phyloP scores from a whole-genome alignment of 768 basidiomycete genomes.

The Russula sp. region DNA sequence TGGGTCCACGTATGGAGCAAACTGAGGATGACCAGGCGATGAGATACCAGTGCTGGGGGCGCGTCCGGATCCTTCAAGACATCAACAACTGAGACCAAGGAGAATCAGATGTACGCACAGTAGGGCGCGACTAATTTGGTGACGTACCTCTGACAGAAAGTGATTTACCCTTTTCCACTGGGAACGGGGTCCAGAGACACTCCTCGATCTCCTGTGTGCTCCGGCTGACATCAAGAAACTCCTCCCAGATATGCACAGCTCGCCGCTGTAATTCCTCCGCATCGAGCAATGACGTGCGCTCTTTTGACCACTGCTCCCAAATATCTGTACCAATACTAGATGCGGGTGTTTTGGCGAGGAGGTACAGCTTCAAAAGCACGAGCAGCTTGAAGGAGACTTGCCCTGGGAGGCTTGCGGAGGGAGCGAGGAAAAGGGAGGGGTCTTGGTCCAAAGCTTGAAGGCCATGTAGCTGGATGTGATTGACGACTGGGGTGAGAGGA shows the following conservation, averaged over 20 bases:
- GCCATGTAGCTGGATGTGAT: slow-evolving; percentile 26
- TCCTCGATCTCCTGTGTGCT: slow-evolving; percentile 40
- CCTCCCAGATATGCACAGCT: slow-evolving; percentile 35
- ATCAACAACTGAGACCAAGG: slow-evolving; percentile 14
- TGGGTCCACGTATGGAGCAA: slow-evolving; percentile 19
- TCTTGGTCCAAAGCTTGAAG: slow-evolving; percentile 12
- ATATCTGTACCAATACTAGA: slow-evolving; percentile 27
- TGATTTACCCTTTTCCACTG: slow-evolving; percentile 28
- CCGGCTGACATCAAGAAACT: slow-evolving; percentile 39
- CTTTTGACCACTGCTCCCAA: slow-evolving; percentile 41
- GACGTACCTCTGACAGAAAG: slow-evolving; percentile 26
- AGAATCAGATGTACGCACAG: not conserved
- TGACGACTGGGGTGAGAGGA: slow-evolving; percentile 14
- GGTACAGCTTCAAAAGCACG: slow-evolving; percentile 26
- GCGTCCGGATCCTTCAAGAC: slow-evolving; percentile 15
- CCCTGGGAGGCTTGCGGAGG: not conserved
- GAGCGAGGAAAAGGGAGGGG: not conserved
- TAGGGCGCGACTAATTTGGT: not conserved
- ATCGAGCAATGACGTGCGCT: slow-evolving; percentile 26
- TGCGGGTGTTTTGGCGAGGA: slow-evolving; percentile 4
- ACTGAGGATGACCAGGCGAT: slow-evolving; percentile 18
- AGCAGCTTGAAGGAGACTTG: slow-evolving; percentile 22
- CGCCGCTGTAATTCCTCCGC: slow-evolving; percentile 33
- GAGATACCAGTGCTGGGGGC: slow-evolving; percentile 14
- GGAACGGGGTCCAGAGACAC: slow-evolving; percentile 45